Evolutionary conservation across 257 asterid species (phyloP).

Genomic region (Nicotiana obtusifolia): DNA sequence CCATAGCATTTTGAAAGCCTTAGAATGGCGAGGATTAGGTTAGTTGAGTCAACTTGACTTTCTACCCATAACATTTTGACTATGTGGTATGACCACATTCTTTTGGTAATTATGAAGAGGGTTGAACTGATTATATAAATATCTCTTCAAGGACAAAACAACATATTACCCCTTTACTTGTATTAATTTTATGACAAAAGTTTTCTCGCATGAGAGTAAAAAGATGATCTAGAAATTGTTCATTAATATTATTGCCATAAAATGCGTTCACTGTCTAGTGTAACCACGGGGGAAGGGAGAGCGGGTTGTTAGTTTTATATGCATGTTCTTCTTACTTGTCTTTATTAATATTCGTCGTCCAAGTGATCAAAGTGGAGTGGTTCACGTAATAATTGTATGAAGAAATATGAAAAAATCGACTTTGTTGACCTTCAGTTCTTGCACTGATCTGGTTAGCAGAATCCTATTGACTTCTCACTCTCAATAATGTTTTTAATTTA

Average conservation of each 20-base stretch:
- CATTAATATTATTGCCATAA: background rate
- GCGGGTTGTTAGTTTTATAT: background rate
- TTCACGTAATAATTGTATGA: conserved; percentile 4
- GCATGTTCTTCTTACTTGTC: background rate
- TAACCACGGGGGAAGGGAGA: background rate
- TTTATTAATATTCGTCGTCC: background rate
- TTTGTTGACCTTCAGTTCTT: conserved; percentile 34
- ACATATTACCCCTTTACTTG: background rate
- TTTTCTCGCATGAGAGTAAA: background rate
- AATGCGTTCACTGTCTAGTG: background rate
- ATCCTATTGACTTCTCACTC: conserved; percentile 48
- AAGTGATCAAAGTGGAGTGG: background rate
- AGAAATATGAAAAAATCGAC: background rate
- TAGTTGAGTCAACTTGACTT: conserved; percentile 9
- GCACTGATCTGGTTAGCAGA: conserved; percentile 25
- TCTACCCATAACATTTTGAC: background rate
- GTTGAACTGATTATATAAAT: background rate
- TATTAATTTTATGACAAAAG: background rate
- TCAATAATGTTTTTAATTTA: conserved; percentile 16
- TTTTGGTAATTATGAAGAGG: background rate
- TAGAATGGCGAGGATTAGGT: background rate
- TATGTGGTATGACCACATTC: background rate
- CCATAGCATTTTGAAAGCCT: background rate
- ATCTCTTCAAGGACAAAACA: background rate
- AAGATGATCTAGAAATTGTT: background rate